Base-by-base conservation (phyloP, 1,139 yeast species). In the Wickerhamiella pararugosa region DNA sequence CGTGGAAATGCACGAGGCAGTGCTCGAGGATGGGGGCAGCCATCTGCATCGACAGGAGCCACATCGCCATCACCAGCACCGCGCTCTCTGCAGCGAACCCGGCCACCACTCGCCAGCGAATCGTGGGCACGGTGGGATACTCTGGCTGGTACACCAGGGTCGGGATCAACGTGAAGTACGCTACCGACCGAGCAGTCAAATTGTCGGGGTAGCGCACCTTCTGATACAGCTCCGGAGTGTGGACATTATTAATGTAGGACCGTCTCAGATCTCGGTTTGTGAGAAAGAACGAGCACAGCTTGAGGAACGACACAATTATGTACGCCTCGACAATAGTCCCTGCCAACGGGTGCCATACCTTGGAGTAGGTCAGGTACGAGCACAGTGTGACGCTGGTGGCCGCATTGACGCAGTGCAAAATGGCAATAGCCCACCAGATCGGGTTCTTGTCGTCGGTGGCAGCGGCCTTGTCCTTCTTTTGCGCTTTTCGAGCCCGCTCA, bases 71-170 rank as follows among this genome's bases (percentile, higher is more conserved):
- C 1, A 54, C 44, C 15, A 59, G 53, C 6, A 58, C 56, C 2
- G 53, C 43, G 40, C 66, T 57, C 48, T 67, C 71, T 7, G 53
- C 49, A 2, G 59, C 28, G 29, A 68, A 57, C 36, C 63, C 55
- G 10, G 53, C 28, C 25, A 63, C 53, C 44, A 64, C 64, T 25
- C 51, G 44, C 48, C 55, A 51, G 29, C 69, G 51, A 29, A 62
- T 53, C 9, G 48, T 43, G 3, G 54, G 49, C 5, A 62, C 52
- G 25, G 62, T 54, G 4, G 71, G 71, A 47, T 67, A 67, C 5
- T 59, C 66, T 1, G 71, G 71, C 51, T 67, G 71, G 49, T 67
- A 67, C 10, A 67, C 62, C 37, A 67, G 56, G 6, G 71, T 67
- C 2, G 71, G 71, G 1, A 70, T 67, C 56, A 61, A 58, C 67